Conservation (phyloP, 2,329 filamentous ascomycete species). For the Pseudogymnoascus sp. region DNA sequence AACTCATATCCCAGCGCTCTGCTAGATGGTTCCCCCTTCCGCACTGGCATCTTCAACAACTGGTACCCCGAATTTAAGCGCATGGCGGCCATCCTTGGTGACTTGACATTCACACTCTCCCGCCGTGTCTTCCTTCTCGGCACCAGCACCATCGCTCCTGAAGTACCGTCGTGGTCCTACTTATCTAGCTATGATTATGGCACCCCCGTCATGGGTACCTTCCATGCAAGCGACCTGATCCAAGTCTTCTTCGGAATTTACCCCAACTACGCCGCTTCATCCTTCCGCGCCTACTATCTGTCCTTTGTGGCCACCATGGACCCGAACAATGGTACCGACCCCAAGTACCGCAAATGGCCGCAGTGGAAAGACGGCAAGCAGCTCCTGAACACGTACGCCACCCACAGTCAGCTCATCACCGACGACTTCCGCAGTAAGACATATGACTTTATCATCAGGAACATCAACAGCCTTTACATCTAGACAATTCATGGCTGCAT, state of each 20-base stretch:
- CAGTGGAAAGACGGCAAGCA: conserved; percentile 44
- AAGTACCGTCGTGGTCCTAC: conserved; percentile 66
- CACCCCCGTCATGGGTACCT: conserved; percentile 66
- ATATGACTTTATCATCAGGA: conserved; percentile 34
- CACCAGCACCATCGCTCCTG: conserved; percentile 41
- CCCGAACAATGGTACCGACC: conserved; percentile 51
- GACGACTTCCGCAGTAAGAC: conserved; percentile 43
- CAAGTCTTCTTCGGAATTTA: conserved; percentile 61
- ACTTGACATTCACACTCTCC: conserved; percentile 66
- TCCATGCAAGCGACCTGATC: conserved; percentile 64
- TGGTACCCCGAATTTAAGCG: conserved; percentile 73
- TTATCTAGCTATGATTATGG: conserved; percentile 65
- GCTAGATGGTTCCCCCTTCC: conserved; percentile 62
- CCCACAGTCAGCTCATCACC: conserved; percentile 31
- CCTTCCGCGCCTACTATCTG: conserved; percentile 63
- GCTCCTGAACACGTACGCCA: conserved; percentile 43
- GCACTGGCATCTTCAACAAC: conserved; percentile 61
- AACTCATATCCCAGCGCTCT: conserved; percentile 49
- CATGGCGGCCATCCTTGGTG: conserved; percentile 66
- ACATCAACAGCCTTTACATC: conserved; percentile 15
- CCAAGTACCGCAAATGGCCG: conserved; percentile 41
- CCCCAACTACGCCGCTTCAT: conserved; percentile 53
- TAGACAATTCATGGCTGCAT: neutral
- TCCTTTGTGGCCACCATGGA: conserved; percentile 65
- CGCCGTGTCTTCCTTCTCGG: conserved; percentile 56